Evolutionary conservation across 2,329 filamentous ascomycete species (phyloP), one percentile per base, ranked within the genome.

Genomic region (Botrytis elliptica): DNA sequence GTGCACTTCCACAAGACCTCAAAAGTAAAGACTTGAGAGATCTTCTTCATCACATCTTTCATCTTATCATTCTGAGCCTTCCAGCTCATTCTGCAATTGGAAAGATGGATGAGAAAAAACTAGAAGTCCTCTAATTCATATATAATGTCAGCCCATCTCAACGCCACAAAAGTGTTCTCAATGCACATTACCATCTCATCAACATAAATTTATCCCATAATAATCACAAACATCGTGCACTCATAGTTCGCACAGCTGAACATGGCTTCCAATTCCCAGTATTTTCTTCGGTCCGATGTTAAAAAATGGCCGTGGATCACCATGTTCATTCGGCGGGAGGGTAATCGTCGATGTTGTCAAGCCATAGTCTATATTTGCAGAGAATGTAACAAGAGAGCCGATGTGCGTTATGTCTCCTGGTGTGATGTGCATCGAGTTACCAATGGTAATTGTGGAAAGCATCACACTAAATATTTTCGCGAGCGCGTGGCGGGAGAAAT

Each of bases 261-360:
- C 14, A 57, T 57, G n/a, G n/a, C 9, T 9, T 29, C n/a, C 9
- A 18, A 9, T 57, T 8, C 52, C n/a, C 52, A 18, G 18, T 9
- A 9, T 4, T 57, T 57, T 57, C n/a, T 33, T 16, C 14, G 6
- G 16, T 29, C 52, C 52, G n/a, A 57, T 6, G 7, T 29, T 1
- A 18, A 6, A 57, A 18, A 0, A 8, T 18, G 14, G 52, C 1
- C 6, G 1, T 57, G 52, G 14, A 33, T 57, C 14, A 57, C 14
- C n/a, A 29, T 57, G 3, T 1, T 0, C n/a, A 8, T 16, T 8
- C 1, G 29, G n/a, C 3, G 8, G 14, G 14, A 18, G 3, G 0
- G 1, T 0, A 7, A 33, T 14, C n/a, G 16, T 18, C 10, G 9
- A 29, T 33, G 9, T 57, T 57, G 52, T 29, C n/a, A 14, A 57